Evolutionary conservation across 192 early-diverging fungal genomes (phyloP).

Genomic region (Chytriomyces confervae): DNA sequence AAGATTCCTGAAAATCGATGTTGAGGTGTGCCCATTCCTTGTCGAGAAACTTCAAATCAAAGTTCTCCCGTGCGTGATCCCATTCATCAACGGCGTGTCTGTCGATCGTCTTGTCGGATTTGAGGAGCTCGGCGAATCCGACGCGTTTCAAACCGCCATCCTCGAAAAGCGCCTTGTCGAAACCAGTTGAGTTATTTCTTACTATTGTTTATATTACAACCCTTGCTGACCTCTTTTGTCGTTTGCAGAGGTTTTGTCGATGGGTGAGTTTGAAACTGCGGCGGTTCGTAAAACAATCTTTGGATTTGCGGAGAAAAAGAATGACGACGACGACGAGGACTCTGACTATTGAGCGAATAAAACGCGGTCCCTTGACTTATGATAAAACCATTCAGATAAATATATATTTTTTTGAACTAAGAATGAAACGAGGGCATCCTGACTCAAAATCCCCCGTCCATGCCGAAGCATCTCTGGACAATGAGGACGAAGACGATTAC

Average conservation of each 20-base stretch:
- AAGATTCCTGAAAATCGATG: constrained; percentile 86
- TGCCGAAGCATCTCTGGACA: constrained; percentile 8
- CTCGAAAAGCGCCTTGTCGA: constrained; percentile 75
- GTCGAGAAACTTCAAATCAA: constrained; percentile 87
- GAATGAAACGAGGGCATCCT: too few species aligned
- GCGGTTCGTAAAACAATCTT: constrained; percentile 36
- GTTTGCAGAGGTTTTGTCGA: constrained; percentile 24
- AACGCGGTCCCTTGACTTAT: not conserved
- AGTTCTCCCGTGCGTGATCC: constrained; percentile 86
- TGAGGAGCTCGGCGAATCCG: constrained; percentile 89
- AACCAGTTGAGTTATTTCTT: constrained; percentile 44
- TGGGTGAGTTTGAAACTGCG: constrained; percentile 1
- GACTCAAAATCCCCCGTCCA: too few species aligned
- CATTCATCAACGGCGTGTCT: constrained; percentile 73
- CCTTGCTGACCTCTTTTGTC: not conserved
- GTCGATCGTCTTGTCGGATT: constrained; percentile 89
- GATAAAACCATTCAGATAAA: not conserved
- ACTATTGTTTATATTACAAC: not conserved
- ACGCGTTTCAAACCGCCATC: constrained; percentile 77
- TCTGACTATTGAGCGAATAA: not conserved
- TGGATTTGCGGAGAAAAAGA: constrained; percentile 37
- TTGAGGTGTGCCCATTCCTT: constrained; percentile 88
- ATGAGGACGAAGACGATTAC: constrained; percentile 50
- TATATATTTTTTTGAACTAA: too few species aligned
- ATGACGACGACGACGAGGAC: constrained; percentile 22